A percentile compares a stretch with the other conserved stretches of the same genome.
phyloP scores from a whole-genome alignment of 2,329 filamentous ascomycete genomes.

The Hortaea werneckii region DNA sequence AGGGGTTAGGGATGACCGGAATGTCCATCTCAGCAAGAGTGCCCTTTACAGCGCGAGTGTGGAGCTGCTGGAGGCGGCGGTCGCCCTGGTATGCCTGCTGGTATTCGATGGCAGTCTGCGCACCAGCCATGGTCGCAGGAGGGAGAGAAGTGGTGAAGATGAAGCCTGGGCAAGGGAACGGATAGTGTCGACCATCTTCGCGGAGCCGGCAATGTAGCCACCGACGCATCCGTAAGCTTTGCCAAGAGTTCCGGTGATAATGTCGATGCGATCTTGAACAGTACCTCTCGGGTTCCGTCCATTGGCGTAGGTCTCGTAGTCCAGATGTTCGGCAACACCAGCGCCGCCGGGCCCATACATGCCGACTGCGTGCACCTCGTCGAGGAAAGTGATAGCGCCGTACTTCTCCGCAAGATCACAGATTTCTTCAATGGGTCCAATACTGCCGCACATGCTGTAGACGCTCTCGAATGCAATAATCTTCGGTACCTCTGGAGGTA shows the following conservation, averaged over 20 bases:
- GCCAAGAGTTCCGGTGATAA: conserved; percentile 92
- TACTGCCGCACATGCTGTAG: conserved; percentile 98
- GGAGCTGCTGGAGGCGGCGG: conserved; percentile 83
- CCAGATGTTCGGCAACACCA: conserved; percentile 92
- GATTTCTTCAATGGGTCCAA: conserved; percentile 90
- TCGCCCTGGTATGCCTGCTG: conserved; percentile 79
- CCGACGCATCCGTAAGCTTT: conserved; percentile 98
- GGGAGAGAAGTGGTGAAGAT: conserved; percentile 98
- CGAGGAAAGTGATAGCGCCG: conserved; percentile 90
- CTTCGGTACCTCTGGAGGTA: conserved; percentile 79
- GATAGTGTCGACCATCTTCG: conserved; percentile 80
- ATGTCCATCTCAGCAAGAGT: conserved; percentile 70
- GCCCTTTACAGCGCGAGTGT: conserved; percentile 90
- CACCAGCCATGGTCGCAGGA: conserved; percentile 93
- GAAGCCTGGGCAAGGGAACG: conserved; percentile 94
- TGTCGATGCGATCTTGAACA: conserved; percentile 91
- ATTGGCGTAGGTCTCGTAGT: conserved; percentile 74
- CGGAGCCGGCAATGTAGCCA: conserved; percentile 88
- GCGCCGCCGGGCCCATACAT: conserved; percentile 97
- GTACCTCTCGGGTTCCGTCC: conserved; percentile 70
- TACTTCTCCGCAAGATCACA: conserved; percentile 97
- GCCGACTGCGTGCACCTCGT: conserved; percentile 96
- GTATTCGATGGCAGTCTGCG: conserved; percentile 84
- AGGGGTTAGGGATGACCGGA: conserved; percentile 94
- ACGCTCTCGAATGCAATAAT: conserved; percentile 98